Evolutionary conservation across 2,329 filamentous ascomycete genomes (phyloP).

Genomic region (Pseudohalonectria lignicola): DNA sequence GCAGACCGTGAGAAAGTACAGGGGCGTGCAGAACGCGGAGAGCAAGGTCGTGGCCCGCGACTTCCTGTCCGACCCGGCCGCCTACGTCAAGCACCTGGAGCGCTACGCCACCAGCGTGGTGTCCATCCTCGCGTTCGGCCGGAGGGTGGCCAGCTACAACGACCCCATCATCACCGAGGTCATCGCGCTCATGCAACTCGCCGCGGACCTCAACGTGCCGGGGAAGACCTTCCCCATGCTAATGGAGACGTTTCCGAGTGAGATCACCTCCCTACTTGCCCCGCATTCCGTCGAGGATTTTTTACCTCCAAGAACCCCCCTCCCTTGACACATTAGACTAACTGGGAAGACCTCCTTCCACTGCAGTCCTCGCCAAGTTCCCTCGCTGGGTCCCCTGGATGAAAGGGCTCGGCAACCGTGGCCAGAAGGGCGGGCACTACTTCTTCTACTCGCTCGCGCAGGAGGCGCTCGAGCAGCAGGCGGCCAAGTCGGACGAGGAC

Average conservation of each 20-base stretch:
- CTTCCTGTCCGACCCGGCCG: conserved; percentile 27
- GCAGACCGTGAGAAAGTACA: conserved; percentile 42
- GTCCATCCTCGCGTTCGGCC: conserved; percentile 44
- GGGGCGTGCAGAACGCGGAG: conserved; percentile 45
- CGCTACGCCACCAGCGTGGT: conserved; percentile 41
- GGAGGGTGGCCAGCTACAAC: conserved; percentile 33
- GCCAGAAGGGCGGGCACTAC: conserved; percentile 28
- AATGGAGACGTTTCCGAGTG: conserved; percentile 40
- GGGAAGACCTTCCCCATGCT: conserved; percentile 45
- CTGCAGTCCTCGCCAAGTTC: conserved; percentile 29
- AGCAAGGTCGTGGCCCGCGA: conserved; percentile 43
- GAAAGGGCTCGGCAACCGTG: conserved; percentile 29
- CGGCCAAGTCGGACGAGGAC: conserved; percentile 11
- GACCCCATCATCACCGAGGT: conserved; percentile 50
- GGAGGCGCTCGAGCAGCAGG: conserved; percentile 31
- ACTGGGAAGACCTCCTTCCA: too few species aligned
- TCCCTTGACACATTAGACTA: too few species aligned
- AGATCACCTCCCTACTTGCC: too few species aligned
- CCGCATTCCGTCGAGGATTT: too few species aligned
- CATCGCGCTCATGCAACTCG: conserved; percentile 45
- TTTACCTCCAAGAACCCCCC: too few species aligned
- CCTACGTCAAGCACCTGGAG: conserved; percentile 42
- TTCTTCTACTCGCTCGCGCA: conserved; percentile 42
- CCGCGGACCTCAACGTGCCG: conserved; percentile 42
- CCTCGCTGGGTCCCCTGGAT: conserved; percentile 40